A percentile compares a stretch with the other conserved stretches of the same genome.
phyloP scores from a whole-genome alignment of 192 early-diverging fungal species.

The Oehlia diaphana region DNA sequence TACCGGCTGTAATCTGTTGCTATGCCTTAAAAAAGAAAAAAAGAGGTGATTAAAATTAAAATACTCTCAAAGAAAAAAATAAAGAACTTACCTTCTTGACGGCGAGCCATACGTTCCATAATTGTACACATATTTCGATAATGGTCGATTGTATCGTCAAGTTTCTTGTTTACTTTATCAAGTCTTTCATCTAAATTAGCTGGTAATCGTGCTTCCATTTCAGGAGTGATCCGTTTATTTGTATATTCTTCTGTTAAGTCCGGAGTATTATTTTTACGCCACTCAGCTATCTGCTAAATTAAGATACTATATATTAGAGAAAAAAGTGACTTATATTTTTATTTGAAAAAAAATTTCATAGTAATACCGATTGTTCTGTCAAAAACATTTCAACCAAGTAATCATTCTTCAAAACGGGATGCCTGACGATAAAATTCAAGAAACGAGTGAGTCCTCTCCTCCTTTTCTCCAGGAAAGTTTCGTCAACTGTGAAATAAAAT shows the following conservation, averaged over 20 bases:
- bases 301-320: background rate
- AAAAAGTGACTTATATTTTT: background rate
- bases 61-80: background rate
- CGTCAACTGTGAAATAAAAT: constrained; percentile 54
- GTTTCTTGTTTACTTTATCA: constrained; percentile 44
- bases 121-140: constrained; percentile 61
- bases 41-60: background rate
- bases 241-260: constrained; percentile 59
- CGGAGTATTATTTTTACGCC: constrained; percentile 55
- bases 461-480: constrained; percentile 68
- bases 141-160: constrained; percentile 54
- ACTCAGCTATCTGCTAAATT: constrained; percentile 57
- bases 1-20: constrained; percentile 63
- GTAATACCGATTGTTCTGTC: constrained; percentile 59
- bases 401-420: constrained; percentile 70
- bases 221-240: constrained; percentile 35
- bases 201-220: constrained; percentile 49
- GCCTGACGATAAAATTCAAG: constrained; percentile 72
- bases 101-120: constrained; percentile 61
- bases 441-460: constrained; percentile 71
- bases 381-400: constrained; percentile 63
- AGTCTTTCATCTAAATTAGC: constrained; percentile 53
- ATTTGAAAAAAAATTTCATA: background rate
- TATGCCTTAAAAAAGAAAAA: constrained; percentile 27
- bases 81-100: constrained; percentile 53